Conservation (phyloP, 192 early-diverging fungal genomes). For the Gaertneriomyces semiglobifer region DNA sequence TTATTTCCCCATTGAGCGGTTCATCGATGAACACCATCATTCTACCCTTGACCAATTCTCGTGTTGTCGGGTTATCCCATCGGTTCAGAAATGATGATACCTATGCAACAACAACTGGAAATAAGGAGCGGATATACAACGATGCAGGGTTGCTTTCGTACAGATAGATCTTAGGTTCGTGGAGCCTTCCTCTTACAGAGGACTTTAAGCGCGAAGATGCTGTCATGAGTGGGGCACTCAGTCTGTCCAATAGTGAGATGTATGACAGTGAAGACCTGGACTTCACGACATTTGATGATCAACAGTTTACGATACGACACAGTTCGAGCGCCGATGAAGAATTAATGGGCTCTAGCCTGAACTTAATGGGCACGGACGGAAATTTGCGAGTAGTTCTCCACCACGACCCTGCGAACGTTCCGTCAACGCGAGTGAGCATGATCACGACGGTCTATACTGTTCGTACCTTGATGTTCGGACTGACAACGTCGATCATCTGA, state of each 20-base stretch:
- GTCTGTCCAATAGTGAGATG: slow-evolving; percentile 3
- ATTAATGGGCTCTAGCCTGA: too few species aligned
- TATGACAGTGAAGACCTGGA: too few species aligned
- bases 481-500: neutral
- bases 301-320: too few species aligned
- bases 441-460: neutral
- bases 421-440: neutral
- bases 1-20: too few species aligned
- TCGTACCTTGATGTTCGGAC: too few species aligned
- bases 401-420: neutral
- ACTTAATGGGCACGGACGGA: slow-evolving; percentile 1
- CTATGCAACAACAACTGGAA: slow-evolving; percentile 7
- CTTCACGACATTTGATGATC: too few species aligned
- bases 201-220: slow-evolving; percentile 6
- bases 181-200: neutral
- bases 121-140: neutral
- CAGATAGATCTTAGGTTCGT: neutral
- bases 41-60: slow-evolving; percentile 5
- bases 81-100: neutral
- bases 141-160: neutral
- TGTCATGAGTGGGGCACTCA: neutral
- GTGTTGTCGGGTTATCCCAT: slow-evolving; percentile 3
- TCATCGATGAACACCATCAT: neutral
- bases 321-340: too few species aligned
- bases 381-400: neutral